Percentiles rank a stretch among this genome's conserved stretches.
phyloP scores from a whole-genome alignment of 2,329 filamentous ascomycete genomes.

The Neoascochyta sp. region DNA sequence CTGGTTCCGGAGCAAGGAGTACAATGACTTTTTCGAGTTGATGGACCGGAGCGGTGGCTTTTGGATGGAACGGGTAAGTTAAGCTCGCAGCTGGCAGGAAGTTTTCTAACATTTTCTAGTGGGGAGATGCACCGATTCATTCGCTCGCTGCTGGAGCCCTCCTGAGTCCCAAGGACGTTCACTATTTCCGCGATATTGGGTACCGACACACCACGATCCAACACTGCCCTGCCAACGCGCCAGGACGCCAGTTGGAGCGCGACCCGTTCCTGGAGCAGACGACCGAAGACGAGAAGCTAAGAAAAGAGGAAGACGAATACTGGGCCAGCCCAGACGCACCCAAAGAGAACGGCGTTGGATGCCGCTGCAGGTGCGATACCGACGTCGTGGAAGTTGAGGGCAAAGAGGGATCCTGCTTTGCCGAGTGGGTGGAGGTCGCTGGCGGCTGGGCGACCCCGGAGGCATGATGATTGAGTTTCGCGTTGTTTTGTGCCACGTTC shows the following conservation, averaged over 20 bases:
- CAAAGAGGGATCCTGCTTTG: conserved; percentile 90
- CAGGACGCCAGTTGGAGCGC: conserved; percentile 76
- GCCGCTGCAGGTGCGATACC: conserved; percentile 92
- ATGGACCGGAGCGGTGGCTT: conserved; percentile 98
- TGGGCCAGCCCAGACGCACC: conserved; percentile 84
- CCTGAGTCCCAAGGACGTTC: conserved; percentile 75
- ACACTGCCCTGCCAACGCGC: conserved; percentile 95
- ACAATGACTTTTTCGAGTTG: conserved; percentile 97
- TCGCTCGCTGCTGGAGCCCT: conserved; percentile 91
- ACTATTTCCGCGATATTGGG: conserved; percentile 98
- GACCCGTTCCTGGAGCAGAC: conserved; percentile 78
- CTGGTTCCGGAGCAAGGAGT: conserved; percentile 96
- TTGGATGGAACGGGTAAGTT: conserved; percentile 92
- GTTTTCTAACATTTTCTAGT: conserved; percentile 61
- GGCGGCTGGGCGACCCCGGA: conserved; percentile 76
- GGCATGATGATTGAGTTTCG: conserved; percentile 7
- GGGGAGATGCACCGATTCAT: conserved; percentile 98
- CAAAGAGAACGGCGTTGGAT: conserved; percentile 95
- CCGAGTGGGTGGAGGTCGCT: conserved; percentile 96
- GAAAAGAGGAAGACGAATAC: conserved; percentile 90
- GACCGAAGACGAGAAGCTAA: conserved; percentile 74
- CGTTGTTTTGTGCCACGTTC: conserved; percentile 14
- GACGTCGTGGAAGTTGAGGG: conserved; percentile 97
- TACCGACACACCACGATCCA: conserved; percentile 99
- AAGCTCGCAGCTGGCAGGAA: no score